Percentiles rank a stretch among this genome's conserved stretches.
Evolutionary conservation across 2,329 filamentous ascomycete genomes (phyloP).

Genomic region (Cladophialophora chaetospira): DNA sequence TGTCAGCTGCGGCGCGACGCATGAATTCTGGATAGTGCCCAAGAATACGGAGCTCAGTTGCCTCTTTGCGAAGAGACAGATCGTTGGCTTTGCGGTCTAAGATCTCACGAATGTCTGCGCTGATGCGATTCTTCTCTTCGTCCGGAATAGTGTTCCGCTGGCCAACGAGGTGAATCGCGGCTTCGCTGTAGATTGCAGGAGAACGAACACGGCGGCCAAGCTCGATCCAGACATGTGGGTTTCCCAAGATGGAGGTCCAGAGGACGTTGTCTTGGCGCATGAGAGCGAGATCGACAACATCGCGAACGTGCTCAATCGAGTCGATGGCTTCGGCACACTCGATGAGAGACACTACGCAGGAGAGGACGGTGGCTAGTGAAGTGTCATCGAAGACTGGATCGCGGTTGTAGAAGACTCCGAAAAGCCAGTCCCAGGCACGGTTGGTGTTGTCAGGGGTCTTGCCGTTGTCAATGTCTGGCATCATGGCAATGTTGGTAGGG

Average conservation of each 20-base stretch:
- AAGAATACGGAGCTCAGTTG: constrained; percentile 36
- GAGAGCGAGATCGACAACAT: constrained; percentile 51
- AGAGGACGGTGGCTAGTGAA: constrained; percentile 43
- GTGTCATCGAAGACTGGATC: constrained; percentile 45
- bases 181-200: constrained; percentile 43
- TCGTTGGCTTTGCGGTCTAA: constrained; percentile 34
- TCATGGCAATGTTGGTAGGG: constrained; percentile 22
- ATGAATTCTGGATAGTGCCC: constrained; percentile 43
- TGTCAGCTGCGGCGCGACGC: constrained; percentile 37
- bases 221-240: constrained; percentile 50
- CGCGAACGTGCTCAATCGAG: constrained; percentile 46
- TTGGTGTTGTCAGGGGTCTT: constrained; percentile 26
- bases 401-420: constrained; percentile 51
- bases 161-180: constrained; percentile 38
- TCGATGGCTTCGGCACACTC: constrained; percentile 51
- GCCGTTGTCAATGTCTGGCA: constrained; percentile 41
- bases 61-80: constrained; percentile 34
- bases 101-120: constrained; percentile 29
- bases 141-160: constrained; percentile 35
- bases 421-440: constrained; percentile 46
- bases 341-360: constrained; percentile 45
- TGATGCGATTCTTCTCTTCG: constrained; percentile 29
- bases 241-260: constrained; percentile 46
- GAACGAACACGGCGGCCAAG: constrained; percentile 51
- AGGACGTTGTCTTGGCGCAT: constrained; percentile 51